Evolutionary conservation across 352 stramenopile genomes (phyloP).

Genomic region (Phytophthora pinifolia): DNA sequence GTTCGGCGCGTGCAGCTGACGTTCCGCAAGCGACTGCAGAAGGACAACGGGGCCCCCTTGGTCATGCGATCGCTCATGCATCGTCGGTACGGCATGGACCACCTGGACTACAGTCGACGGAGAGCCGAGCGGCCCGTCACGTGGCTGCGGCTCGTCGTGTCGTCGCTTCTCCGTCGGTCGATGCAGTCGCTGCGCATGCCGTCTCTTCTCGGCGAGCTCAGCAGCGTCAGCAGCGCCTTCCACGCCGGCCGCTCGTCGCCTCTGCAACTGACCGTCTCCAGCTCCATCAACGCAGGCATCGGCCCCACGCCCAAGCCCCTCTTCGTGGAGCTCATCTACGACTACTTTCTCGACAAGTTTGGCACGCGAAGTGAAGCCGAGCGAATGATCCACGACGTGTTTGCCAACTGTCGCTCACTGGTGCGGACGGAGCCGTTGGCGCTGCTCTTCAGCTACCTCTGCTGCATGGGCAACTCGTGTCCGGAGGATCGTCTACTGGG

Average conservation of each 20-base stretch:
- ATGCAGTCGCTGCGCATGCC: conserved; percentile 33
- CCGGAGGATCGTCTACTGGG: conserved; percentile 61
- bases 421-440: conserved; percentile 42
- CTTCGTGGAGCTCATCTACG: conserved; percentile 79
- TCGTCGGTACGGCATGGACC: conserved; percentile 45
- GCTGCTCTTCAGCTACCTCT: conserved; percentile 68
- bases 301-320: conserved; percentile 51
- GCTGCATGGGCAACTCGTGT: conserved; percentile 61
- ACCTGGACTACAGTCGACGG: conserved; percentile 29
- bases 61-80: conserved; percentile 79
- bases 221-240: conserved; percentile 40
- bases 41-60: conserved; percentile 65
- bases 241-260: conserved; percentile 18
- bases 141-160: conserved; percentile 66
- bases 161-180: conserved; percentile 50
- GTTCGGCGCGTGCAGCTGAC: conserved; percentile 68
- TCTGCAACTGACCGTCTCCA: conserved; percentile 25
- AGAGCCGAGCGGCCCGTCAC: conserved; percentile 45
- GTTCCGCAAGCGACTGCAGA: conserved; percentile 67
- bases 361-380: conserved; percentile 73
- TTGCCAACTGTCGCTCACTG: conserved; percentile 68
- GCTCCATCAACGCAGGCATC: conserved; percentile 57
- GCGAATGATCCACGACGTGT: conserved; percentile 83
- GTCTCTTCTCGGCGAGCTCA: conserved; percentile 47
- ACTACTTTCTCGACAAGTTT: conserved; percentile 71